Evolutionary conservation across 208 protist genomes (phyloP), one percentile per base, ranked within the genome.

Genomic region (Crithidia bombi): DNA sequence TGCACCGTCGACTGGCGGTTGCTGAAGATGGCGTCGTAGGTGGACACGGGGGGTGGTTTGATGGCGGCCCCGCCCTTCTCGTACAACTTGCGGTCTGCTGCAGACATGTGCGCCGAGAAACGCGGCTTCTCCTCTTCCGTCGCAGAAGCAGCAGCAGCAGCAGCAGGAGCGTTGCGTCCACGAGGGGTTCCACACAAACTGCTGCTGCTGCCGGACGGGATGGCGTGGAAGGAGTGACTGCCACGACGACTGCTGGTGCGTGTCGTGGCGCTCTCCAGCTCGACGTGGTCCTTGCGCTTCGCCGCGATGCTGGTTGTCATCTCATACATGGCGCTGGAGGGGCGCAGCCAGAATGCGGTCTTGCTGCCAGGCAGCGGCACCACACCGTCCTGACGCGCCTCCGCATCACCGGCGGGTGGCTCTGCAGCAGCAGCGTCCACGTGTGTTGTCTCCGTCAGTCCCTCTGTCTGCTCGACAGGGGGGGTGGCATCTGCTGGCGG

Each of bases 261-360:
- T 9, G 55, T 43, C 19, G 46, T 59, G 7, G 35, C 50, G 56
- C 62, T 56, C 11, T 73, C 56, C 9, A 41, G 33, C 35, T 59
- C 65, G 35, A 35, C 50, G 43, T 68, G 33, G 41, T 78, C 70
- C 26, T 69, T 78, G 51, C 81, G 81, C 62, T 89, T 89, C 7
- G 84, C 84, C 9, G 77, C 79, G 49, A 86, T 89, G 73, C 84
- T 89, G 15, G 76, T 79, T 21, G 84, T 89, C 84, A 82, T 84
- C 58, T 81, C 84, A 61, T 85, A 89, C 57, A 83, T 68, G 25
- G 84, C 80, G n/a, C 73, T 82, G 28, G 69, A 64, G 15, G 84
- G 84, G 12, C 84, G 76, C 12, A 89, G 32, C 84, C 84, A 89
- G 66, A 89, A 89, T 25, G 78, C 73, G 0, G 36, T 75, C 23